Conservation (phyloP, 495 filamentous ascomycete species). For the Schizothecium vesticola region DNA sequence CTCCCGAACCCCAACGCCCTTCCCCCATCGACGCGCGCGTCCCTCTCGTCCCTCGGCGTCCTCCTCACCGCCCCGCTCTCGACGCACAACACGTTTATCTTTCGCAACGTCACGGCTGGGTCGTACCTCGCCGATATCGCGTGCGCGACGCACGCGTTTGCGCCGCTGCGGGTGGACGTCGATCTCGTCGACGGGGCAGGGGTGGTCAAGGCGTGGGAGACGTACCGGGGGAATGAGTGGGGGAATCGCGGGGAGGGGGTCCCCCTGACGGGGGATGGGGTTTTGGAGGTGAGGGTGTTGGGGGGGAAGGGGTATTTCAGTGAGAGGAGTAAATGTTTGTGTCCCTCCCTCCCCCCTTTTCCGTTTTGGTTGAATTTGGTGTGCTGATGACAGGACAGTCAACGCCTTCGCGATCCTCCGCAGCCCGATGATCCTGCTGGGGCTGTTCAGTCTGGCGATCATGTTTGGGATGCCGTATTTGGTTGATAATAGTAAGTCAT, state of each 20-base stretch:
- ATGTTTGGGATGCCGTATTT: conserved; percentile 90
- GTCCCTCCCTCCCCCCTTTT: conserved; percentile 25
- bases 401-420: conserved; percentile 66
- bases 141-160: conserved; percentile 65
- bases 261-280: conserved; percentile 18
- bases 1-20: conserved; percentile 55
- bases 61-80: conserved; percentile 55
- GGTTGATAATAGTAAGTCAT: conserved; percentile 83
- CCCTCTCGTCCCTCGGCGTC: conserved; percentile 52
- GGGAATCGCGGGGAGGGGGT: conserved; percentile 68
- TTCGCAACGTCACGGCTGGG: conserved; percentile 58
- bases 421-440: conserved; percentile 93
- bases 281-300: conserved; percentile 56
- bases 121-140: conserved; percentile 80
- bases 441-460: conserved; percentile 68
- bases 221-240: conserved; percentile 84
- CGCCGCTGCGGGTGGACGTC: conserved; percentile 72
- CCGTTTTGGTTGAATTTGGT: too few species aligned
- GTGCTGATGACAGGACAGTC: conserved; percentile 24
- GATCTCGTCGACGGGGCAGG: conserved; percentile 38
- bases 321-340: conserved; percentile 63
- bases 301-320: conserved; percentile 67
- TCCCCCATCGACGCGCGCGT: conserved; percentile 66
- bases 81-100: conserved; percentile 62
- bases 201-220: conserved; percentile 67